Base-by-base conservation (phyloP, 495 filamentous ascomycete species). In the Melanomma pulvis-pyrius region DNA sequence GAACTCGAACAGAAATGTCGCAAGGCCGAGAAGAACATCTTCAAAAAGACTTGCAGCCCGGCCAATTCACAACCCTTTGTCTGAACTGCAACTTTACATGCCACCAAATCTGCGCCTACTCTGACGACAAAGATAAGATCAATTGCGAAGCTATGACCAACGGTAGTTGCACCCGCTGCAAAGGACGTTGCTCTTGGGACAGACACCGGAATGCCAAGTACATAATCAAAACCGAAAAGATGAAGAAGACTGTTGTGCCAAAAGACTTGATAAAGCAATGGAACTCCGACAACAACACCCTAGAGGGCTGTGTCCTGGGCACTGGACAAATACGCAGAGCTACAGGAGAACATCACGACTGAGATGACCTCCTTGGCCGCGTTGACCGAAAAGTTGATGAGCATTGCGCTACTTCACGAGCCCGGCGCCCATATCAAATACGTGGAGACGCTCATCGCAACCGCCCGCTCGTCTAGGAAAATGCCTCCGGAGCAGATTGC, bases 271-370 rank as follows among this genome's bases (percentile, higher is more conserved):
- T 53, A 5, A 53, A 53, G 50, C 50, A 7, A 4, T 53, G 50
- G 50, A 53, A 53, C n/a, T 25, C 4, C 25, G 25, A 53, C 50
- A 53, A 53, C 50, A 53, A 53, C 50, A 53, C 50, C 3, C 50
- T 53, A 2, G 50, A 53, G 50, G 50, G 50, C 9, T 7, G 8
- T 5, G 8, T 53, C 50, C 50, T 53, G 21, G 19, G 17, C 50
- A n/a, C 19, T 53, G 25, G 21, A 11, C 15, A 8, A 7, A 53
- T 53, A 53, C 50, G 8, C 25, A 2, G 21, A 53, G 15, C 26
- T 53, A 21, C 50, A 53, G 25, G 50, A 53, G 25, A 21, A 53
- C 4, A 6, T 53, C 8, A 7, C 8, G 8, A 53, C 13, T 2
- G 50, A 53, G 5, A 53, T 53, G 5, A 7, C 7, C 4, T 53